phyloP scores from a whole-genome alignment of 495 filamentous ascomycete genomes.

The Neurospora discreta region DNA sequence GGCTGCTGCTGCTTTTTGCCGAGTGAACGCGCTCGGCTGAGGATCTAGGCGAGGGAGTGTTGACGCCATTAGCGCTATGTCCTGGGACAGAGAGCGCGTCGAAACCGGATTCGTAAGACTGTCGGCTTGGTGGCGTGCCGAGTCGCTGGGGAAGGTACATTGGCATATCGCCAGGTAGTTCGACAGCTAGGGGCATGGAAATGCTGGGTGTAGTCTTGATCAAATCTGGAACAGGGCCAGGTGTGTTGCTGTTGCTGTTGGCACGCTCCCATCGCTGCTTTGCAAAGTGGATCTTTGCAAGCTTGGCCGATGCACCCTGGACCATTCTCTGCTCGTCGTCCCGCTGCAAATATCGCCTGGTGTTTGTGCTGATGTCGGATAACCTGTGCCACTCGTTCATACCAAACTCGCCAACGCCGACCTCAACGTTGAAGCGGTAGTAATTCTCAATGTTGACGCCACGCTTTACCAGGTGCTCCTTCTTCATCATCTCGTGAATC shows the following conservation, averaged over 20 bases:
- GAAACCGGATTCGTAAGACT: conserved; percentile 37
- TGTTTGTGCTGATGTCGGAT: conserved; percentile 86
- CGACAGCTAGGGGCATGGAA: conserved; percentile 30
- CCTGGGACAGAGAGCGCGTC: conserved; percentile 28
- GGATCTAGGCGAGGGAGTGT: conserved; percentile 30
- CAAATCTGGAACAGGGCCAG: conserved; percentile 17
- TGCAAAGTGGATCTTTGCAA: conserved; percentile 72
- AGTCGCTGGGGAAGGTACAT: conserved; percentile 13
- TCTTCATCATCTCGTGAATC: conserved; percentile 74
- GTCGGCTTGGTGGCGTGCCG: conserved; percentile 25
- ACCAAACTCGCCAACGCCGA: conserved; percentile 93
- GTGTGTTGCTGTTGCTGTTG: not conserved
- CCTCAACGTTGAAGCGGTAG: conserved; percentile 93
- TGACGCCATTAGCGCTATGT: conserved; percentile 5
- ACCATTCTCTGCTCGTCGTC: conserved; percentile 65
- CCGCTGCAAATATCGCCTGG: conserved; percentile 68
- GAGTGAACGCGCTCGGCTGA: conserved; percentile 30
- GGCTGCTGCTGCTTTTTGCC: conserved; percentile 16
- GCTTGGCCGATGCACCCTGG: conserved; percentile 61
- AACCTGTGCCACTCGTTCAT: conserved; percentile 98
- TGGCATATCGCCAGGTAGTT: conserved; percentile 37
- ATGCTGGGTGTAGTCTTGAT: conserved; percentile 24
- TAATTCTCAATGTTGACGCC: conserved; percentile 84
- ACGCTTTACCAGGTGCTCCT: conserved; percentile 61
- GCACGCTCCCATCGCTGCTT: conserved; percentile 32